These are phyloP conservation scores for Yarrowia sp. DNA, from an alignment of 805 yeast species.

Conservation along the genomic window DNA sequence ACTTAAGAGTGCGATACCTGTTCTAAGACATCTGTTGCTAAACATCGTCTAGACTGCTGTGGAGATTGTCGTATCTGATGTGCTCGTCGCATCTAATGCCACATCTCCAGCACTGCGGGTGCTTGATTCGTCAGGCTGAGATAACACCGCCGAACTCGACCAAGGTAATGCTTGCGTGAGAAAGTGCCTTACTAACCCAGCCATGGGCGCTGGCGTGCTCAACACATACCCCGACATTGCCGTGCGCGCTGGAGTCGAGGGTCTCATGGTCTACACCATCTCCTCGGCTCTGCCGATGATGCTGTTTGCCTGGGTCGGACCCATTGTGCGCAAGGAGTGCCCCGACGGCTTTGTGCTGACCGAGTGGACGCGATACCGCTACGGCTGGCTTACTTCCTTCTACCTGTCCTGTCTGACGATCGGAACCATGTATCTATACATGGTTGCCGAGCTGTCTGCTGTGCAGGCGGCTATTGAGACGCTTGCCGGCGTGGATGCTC, in stretches of 20 bases:
- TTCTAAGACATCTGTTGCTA: background rate
- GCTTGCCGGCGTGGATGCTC: constrained; percentile 72
- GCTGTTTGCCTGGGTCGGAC: constrained; percentile 78
- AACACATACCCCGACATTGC: constrained; percentile 87
- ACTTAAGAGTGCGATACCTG: too few species aligned
- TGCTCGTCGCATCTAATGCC: too few species aligned
- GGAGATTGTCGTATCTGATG: too few species aligned
- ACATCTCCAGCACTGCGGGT: constrained; percentile 45
- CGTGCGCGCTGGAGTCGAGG: constrained; percentile 81
- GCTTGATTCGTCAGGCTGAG: constrained; percentile 53
- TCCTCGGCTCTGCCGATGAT: constrained; percentile 82
- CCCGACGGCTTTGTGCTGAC: constrained; percentile 90
- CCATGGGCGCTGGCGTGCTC: constrained; percentile 85
- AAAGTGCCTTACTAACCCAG: constrained; percentile 48
- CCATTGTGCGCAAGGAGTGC: constrained; percentile 68
- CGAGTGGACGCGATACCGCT: constrained; percentile 89
- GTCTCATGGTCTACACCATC: constrained; percentile 74
- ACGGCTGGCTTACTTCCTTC: constrained; percentile 67
- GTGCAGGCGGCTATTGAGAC: constrained; percentile 72
- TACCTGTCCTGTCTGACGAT: constrained; percentile 79
- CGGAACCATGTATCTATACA: constrained; percentile 70
- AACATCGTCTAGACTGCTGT: too few species aligned
- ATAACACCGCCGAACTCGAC: constrained; percentile 76
- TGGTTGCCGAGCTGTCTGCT: constrained; percentile 85
- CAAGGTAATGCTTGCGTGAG: constrained; percentile 85